A percentile compares a stretch with the other conserved stretches of the same genome.
Conservation (phyloP, 495 filamentous ascomycete genomes). For the Penicillium silybi region DNA sequence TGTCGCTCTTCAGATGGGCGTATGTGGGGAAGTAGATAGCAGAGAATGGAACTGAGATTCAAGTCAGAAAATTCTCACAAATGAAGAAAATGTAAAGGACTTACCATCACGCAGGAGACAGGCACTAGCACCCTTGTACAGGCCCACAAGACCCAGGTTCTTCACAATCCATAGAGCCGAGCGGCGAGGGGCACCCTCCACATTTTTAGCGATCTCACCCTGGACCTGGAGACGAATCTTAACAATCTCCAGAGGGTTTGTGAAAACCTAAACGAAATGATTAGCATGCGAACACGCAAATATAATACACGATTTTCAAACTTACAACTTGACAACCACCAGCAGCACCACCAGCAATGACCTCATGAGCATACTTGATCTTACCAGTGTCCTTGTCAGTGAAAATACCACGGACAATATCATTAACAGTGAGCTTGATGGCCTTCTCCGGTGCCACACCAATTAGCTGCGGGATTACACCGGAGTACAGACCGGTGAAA, state of each 20-base stretch:
- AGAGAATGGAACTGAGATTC: constrained; percentile 73
- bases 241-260: constrained; percentile 96
- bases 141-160: constrained; percentile 88
- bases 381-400: constrained; percentile 70
- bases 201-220: constrained; percentile 87
- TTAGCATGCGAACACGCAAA: neutral
- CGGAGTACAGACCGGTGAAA: constrained; percentile 83
- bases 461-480: constrained; percentile 89
- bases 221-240: constrained; percentile 98
- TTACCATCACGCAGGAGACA: constrained; percentile 82
- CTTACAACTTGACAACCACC: constrained; percentile 95
- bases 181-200: constrained; percentile 77
- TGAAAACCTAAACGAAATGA: constrained; percentile 64
- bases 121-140: constrained; percentile 97
- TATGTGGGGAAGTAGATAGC: constrained; percentile 99
- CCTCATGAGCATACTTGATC: constrained; percentile 68
- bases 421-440: constrained; percentile 98
- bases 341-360: constrained; percentile 85
- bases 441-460: constrained; percentile 98
- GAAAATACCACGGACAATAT: constrained; percentile 75
- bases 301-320: constrained; percentile 12
- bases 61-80: constrained; percentile 12
- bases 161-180: constrained; percentile 96
- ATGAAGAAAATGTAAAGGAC: constrained; percentile 1
- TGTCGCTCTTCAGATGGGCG: constrained; percentile 85